Conservation (phyloP, 1,284 basidiomycete genomes). For the Pholiota adiposa region DNA sequence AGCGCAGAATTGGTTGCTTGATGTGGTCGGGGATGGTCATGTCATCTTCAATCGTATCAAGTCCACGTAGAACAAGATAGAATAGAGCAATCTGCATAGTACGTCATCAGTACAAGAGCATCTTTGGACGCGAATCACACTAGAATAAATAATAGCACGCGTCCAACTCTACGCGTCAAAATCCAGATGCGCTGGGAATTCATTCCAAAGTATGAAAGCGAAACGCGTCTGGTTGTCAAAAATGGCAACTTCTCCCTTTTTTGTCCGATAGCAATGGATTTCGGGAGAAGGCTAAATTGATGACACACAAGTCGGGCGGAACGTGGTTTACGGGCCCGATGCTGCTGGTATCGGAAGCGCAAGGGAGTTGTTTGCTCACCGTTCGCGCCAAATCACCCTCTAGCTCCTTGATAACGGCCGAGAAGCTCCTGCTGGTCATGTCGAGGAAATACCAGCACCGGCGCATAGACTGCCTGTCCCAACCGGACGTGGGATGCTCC, state of each 20-base stretch:
- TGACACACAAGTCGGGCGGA: neutral
- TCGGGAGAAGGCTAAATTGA: neutral
- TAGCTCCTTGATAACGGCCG: slow-evolving; percentile 95
- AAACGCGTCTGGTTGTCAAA: neutral
- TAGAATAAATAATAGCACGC: neutral
- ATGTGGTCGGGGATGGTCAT: slow-evolving; percentile 90
- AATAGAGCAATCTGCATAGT: slow-evolving; percentile 84
- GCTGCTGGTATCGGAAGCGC: neutral
- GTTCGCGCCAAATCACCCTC: slow-evolving; percentile 94
- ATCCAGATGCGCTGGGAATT: neutral
- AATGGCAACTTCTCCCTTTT: neutral
- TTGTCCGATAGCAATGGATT: neutral
- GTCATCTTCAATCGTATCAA: slow-evolving; percentile 99
- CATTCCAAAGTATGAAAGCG: neutral
- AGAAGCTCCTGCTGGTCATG: slow-evolving; percentile 88
- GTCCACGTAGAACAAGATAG: slow-evolving; percentile 91
- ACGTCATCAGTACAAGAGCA: neutral
- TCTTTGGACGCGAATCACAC: neutral
- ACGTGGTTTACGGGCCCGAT: neutral
- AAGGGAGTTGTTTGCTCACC: slow-evolving; percentile 54
- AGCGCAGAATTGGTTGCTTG: slow-evolving; percentile 87
- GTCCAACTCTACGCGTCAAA: neutral
- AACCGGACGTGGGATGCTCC: slow-evolving; percentile 79
- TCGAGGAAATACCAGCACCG: slow-evolving; percentile 93
- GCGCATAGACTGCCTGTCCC: slow-evolving; percentile 85